phyloP scores from a whole-genome alignment of 1,284 basidiomycete species.

The Fomitopsis schrenkii region DNA sequence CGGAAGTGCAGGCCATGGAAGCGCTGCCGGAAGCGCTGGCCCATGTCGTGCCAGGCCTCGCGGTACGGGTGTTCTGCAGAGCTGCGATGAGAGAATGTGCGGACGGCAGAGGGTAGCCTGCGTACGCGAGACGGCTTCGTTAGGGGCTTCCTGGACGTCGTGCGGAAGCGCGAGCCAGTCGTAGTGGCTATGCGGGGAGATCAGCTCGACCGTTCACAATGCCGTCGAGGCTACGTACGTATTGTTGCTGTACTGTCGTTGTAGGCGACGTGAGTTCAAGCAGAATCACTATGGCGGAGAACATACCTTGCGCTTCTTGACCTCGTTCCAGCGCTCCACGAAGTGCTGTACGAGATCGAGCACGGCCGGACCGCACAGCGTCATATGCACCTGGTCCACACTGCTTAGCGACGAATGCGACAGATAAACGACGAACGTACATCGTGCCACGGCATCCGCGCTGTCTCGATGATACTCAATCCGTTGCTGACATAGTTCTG shows the following conservation, averaged over 20 bases:
- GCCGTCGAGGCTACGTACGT: background rate
- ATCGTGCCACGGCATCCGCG: conserved; percentile 90
- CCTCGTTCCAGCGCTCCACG: conserved; percentile 83
- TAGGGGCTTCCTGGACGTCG: conserved; percentile 51
- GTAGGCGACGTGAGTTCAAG: background rate
- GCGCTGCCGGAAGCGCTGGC: conserved; percentile 58
- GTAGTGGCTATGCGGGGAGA: conserved; percentile 36
- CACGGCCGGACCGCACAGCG: conserved; percentile 77
- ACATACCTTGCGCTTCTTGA: conserved; percentile 71
- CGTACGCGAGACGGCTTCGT: conserved; percentile 63
- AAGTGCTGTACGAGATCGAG: conserved; percentile 92
- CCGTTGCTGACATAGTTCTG: conserved; percentile 75
- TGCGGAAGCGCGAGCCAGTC: conserved; percentile 87
- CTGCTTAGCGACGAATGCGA: background rate
- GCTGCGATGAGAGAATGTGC: background rate
- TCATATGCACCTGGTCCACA: conserved; percentile 69
- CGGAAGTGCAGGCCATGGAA: conserved; percentile 38
- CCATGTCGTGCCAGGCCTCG: conserved; percentile 55
- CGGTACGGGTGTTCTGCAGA: conserved; percentile 63
- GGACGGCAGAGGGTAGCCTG: background rate
- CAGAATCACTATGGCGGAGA: background rate
- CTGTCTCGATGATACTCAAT: conserved; percentile 66
- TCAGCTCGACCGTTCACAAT: background rate
- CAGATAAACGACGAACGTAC: conserved; percentile 33
- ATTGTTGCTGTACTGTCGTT: conserved; percentile 4